Evolutionary conservation across 306 rosid genomes (phyloP).

Genomic region (Fragaria iinumae): DNA sequence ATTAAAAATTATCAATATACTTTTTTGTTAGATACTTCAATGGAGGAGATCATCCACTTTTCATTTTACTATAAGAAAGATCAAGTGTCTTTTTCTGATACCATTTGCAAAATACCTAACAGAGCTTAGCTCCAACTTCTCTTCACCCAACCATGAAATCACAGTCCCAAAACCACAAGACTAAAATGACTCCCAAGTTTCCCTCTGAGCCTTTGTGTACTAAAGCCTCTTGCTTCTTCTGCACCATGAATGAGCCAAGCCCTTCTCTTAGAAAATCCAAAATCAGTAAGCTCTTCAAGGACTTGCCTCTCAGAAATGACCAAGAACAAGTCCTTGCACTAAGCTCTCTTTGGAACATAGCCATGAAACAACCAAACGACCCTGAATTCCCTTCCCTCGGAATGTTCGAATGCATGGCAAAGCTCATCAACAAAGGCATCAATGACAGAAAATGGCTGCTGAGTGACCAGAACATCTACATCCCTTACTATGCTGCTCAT

Average conservation of each 20-base stretch:
- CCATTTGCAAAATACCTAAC: not conserved
- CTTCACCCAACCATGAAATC: slow-evolving; percentile 31
- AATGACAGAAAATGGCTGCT: slow-evolving; percentile 48
- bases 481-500: slow-evolving; percentile 77
- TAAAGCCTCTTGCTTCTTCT: slow-evolving; percentile 53
- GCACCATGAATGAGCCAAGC: slow-evolving; percentile 52
- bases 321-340: slow-evolving; percentile 48
- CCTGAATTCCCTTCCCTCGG: slow-evolving; percentile 68
- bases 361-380: slow-evolving; percentile 51
- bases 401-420: slow-evolving; percentile 58
- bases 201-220: slow-evolving; percentile 25
- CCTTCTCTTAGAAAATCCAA: slow-evolving; percentile 36
- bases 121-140: not conserved
- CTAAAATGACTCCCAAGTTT: slow-evolving; percentile 12
- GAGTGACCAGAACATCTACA: slow-evolving; percentile 50
- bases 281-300: slow-evolving; percentile 42
- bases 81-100: not conserved
- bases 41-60: not conserved
- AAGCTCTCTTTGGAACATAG: slow-evolving; percentile 60
- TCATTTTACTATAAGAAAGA: not conserved
- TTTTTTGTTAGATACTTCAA: not conserved
- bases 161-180: slow-evolving; percentile 19
- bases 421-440: slow-evolving; percentile 48
- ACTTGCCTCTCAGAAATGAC: slow-evolving; percentile 47
- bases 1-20: not conserved